Evolutionary conservation across 192 early-diverging fungal species (phyloP).

Genomic region (Linnemannia zychae): DNA sequence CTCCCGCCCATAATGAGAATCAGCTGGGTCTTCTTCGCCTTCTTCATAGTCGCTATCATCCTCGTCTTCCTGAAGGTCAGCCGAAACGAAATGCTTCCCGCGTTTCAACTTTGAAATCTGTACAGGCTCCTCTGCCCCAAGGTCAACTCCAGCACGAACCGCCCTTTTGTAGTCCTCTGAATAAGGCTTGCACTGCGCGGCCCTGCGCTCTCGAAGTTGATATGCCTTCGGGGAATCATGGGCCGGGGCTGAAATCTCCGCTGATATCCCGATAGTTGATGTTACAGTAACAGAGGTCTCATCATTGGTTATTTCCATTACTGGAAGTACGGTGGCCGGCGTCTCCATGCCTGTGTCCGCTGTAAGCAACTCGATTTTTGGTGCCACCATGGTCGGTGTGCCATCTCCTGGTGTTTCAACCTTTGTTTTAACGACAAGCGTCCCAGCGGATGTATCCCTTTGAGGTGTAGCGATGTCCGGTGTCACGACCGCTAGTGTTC

Average conservation of each 20-base stretch:
- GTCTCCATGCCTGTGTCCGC: neutral
- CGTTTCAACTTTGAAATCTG: neutral
- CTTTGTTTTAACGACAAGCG: neutral
- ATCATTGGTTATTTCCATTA: neutral
- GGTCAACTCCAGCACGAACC: no score
- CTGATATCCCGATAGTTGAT: neutral
- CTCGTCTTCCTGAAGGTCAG: neutral
- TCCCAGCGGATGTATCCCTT: neutral
- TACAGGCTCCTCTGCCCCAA: no score
- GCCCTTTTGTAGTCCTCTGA: no score
- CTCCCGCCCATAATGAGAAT: neutral
- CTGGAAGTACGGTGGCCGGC: neutral
- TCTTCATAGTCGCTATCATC: constrained; percentile 16
- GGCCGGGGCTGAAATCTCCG: neutral
- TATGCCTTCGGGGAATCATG: neutral
- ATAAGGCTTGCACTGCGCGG: constrained; percentile 5
- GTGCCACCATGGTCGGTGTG: no score
- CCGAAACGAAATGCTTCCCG: neutral
- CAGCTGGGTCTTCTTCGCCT: neutral
- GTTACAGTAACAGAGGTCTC: neutral
- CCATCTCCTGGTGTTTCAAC: no score
- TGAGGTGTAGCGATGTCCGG: neutral
- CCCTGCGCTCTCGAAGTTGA: neutral
- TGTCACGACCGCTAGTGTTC: neutral
- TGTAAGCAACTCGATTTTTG: neutral